phyloP scores from a whole-genome alignment of 2,329 filamentous ascomycete genomes.

The Tolypocladium amazonense region DNA sequence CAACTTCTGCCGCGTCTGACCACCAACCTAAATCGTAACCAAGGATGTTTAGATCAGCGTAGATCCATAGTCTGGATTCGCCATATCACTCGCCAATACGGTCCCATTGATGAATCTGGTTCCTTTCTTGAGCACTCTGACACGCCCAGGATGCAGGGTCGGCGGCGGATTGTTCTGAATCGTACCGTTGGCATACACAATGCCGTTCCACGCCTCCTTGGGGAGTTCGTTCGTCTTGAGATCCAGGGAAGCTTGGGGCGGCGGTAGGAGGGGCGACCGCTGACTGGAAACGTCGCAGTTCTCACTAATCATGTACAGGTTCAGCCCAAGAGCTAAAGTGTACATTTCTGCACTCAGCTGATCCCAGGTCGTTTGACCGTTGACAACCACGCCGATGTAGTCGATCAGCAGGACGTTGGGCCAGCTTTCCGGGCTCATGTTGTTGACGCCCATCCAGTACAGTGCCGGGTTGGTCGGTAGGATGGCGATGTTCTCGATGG shows the following conservation, averaged over 20 bases:
- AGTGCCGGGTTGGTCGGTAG: slow-evolving; percentile 19
- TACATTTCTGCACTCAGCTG: slow-evolving; percentile 20
- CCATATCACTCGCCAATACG: background rate
- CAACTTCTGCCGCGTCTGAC: background rate
- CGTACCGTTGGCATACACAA: slow-evolving; percentile 21
- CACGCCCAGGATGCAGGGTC: background rate
- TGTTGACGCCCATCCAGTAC: slow-evolving; percentile 20
- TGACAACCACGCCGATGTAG: slow-evolving; percentile 19
- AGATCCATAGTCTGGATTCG: background rate
- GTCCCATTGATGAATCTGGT: background rate
- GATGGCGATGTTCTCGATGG: background rate
- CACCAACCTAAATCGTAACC: background rate
- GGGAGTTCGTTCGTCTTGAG: background rate
- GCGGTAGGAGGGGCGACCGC: slow-evolving; percentile 13
- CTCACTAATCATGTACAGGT: slow-evolving; percentile 21
- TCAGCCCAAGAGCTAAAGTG: slow-evolving; percentile 15
- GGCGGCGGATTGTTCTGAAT: slow-evolving; percentile 9
- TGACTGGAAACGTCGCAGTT: slow-evolving; percentile 15
- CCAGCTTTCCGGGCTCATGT: slow-evolving; percentile 15
- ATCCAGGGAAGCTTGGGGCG: background rate
- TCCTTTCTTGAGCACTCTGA: background rate
- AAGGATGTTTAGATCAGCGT: background rate
- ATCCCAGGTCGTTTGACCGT: slow-evolving; percentile 13
- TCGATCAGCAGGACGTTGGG: slow-evolving; percentile 21
- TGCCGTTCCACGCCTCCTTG: slow-evolving; percentile 13